phyloP scores from a whole-genome alignment of 2,329 filamentous ascomycete genomes.

The Aotearoamyces nothofagi region DNA sequence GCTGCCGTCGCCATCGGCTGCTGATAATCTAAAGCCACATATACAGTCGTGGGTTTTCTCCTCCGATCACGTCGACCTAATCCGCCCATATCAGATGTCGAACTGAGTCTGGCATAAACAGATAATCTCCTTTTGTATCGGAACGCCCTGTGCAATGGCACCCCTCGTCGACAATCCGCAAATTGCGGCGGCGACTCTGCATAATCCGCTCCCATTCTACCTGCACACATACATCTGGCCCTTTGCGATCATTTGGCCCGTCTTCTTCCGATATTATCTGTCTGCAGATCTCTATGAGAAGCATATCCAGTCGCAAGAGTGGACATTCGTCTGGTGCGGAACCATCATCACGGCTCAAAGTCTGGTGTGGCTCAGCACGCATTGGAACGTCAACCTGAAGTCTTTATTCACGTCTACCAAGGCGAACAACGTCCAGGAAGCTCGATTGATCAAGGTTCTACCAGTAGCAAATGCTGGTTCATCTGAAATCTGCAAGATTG shows the following conservation, averaged over 20 bases:
- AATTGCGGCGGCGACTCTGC: conserved; percentile 75
- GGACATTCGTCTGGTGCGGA: conserved; percentile 92
- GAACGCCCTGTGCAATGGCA: too few relatives aligned
- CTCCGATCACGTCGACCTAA: too few relatives aligned
- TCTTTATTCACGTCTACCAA: conserved; percentile 66
- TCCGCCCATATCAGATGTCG: too few relatives aligned
- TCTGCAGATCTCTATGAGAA: conserved; percentile 72
- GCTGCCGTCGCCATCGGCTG: too few relatives aligned
- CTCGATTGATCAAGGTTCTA: conserved; percentile 81
- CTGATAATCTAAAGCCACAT: too few relatives aligned
- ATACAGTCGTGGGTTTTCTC: too few relatives aligned
- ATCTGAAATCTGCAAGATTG: conserved; percentile 72
- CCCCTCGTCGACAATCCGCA: conserved; percentile 83
- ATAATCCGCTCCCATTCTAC: conserved; percentile 69
- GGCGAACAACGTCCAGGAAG: conserved; percentile 55
- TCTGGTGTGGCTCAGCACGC: conserved; percentile 85
- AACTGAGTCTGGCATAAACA: too few relatives aligned
- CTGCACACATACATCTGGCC: conserved; percentile 89
- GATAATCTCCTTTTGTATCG: too few relatives aligned
- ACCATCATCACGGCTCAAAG: conserved; percentile 78
- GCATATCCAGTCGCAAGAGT: conserved; percentile 87
- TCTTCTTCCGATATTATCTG: conserved; percentile 80
- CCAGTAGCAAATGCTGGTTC: conserved; percentile 79
- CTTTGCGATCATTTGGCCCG: conserved; percentile 80
- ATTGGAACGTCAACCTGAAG: conserved; percentile 88